Evolutionary conservation across 2,329 filamentous ascomycete genomes (phyloP), one percentile per base, ranked within the genome.

Genomic region (Alternaria incomplexa): DNA sequence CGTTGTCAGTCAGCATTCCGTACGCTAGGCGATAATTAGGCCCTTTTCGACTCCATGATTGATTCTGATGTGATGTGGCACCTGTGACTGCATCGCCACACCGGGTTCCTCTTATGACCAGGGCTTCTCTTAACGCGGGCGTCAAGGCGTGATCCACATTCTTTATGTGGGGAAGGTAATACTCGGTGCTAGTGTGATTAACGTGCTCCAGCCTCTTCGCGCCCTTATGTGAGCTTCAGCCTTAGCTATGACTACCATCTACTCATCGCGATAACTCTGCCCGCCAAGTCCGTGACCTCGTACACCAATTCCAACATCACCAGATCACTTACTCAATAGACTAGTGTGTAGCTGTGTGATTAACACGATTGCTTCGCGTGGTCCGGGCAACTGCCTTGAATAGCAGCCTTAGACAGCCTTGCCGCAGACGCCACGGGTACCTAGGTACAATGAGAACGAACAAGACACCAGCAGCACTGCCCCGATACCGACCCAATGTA

Each of bases 361-460:
- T n/a, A 26, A 36, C 4, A 23, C 6, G 12, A 17, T n/a, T 20
- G n/a, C 8, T n/a, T 36, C 17, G 23, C 40, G 48, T 36, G 20
- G 7, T 25, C 8, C 22, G 26, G 55, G 45, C 40, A 40, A 32
- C 22, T 36, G 45, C 26, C 52, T 25, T 26, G n/a, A 22, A 44
- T 28, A 28, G 51, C 40, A 23, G 53, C 58, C 62, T 40, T 43
- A 20, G 53, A 59, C 43, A 57, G 50, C 63, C 59, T 63, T 60
- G 32, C 36, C 17, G 45, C 36, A 50, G 40, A 32, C 53, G 28
- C 47, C 23, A 32, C 17, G 30, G 28, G 28, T 32, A 32, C 28
- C 28, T 32, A 32, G 47, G 43, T 43, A 46, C 40, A 48, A 47
- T 12, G 54, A 40, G 46, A 48, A 10, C 22, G 10, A 48, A 43